A percentile compares a stretch with the other conserved stretches of the same genome.
Conservation (phyloP, 768 basidiomycete genomes). For the Phylloporus sp. region DNA sequence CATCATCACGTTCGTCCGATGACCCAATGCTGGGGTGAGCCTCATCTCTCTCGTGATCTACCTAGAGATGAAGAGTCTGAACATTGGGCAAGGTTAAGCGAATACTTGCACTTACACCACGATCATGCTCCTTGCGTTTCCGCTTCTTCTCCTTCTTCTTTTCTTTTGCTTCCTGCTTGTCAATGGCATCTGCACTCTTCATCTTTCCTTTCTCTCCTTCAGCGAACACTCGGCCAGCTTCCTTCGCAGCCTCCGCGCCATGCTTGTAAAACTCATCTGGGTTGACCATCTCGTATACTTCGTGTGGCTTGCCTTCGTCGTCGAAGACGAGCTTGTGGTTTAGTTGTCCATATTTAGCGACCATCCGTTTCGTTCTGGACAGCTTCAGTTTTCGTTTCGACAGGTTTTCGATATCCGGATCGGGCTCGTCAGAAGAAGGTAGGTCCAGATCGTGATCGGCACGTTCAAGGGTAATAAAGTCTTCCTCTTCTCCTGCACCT, state of each 20-base stretch:
- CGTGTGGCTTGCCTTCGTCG: constrained; percentile 76
- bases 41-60: constrained; percentile 30
- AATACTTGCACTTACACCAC: constrained; percentile 22
- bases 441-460: constrained; percentile 82
- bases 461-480: constrained; percentile 94
- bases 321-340: constrained; percentile 85
- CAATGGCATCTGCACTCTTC: constrained; percentile 62
- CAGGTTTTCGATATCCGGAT: constrained; percentile 45
- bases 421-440: constrained; percentile 29
- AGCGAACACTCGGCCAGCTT: constrained; percentile 66
- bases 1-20: constrained; percentile 53
- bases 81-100: not conserved
- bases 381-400: constrained; percentile 87
- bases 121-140: constrained; percentile 80
- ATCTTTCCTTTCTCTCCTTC: constrained; percentile 72
- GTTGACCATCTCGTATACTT: constrained; percentile 79
- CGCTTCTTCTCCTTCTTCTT: constrained; percentile 91
- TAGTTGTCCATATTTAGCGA: constrained; percentile 55
- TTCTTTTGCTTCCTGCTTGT: constrained; percentile 81
- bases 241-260: constrained; percentile 59
- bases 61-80: constrained; percentile 2
- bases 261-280: constrained; percentile 70
- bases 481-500: constrained; percentile 51
- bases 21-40: constrained; percentile 29
- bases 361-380: constrained; percentile 67